phyloP scores from a whole-genome alignment of 2,329 filamentous ascomycete genomes.

The Ilyonectria robusta region DNA sequence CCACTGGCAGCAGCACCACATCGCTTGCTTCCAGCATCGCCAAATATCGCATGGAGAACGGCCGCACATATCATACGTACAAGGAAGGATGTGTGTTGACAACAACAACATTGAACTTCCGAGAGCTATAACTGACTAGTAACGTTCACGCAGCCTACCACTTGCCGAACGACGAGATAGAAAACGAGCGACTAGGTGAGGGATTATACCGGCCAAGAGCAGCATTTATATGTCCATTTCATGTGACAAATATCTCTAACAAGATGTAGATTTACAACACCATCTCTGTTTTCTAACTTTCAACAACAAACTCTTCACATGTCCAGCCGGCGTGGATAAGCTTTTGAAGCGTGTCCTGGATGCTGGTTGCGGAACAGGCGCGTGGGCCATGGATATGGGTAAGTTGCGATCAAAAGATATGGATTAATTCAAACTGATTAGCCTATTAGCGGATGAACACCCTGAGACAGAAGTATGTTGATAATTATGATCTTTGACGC shows the following conservation, averaged over 20 bases:
- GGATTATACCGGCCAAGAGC: too few relatives aligned
- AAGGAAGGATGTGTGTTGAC: conserved; percentile 26
- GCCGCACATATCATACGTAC: conserved; percentile 23
- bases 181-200: conserved; percentile 21
- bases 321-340: conserved; percentile 9
- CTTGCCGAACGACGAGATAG: conserved; percentile 18
- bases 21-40: conserved; percentile 19
- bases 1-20: conserved; percentile 1
- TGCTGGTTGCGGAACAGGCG: conserved; percentile 19
- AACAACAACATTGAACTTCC: too few relatives aligned
- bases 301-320: conserved; percentile 15
- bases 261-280: conserved; percentile 11
- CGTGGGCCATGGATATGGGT: conserved; percentile 21
- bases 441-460: conserved; percentile 15
- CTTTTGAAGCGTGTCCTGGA: conserved; percentile 15
- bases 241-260: conserved; percentile 1
- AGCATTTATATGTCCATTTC: neutral
- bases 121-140: neutral
- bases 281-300: conserved; percentile 21
- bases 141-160: conserved; percentile 1
- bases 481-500: neutral
- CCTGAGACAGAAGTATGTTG: conserved; percentile 14
- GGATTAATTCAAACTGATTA: neutral
- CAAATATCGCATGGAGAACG: conserved; percentile 18
- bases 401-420: neutral